Conservation (phyloP, 768 basidiomycete species). For the Leccinum arenicola region DNA sequence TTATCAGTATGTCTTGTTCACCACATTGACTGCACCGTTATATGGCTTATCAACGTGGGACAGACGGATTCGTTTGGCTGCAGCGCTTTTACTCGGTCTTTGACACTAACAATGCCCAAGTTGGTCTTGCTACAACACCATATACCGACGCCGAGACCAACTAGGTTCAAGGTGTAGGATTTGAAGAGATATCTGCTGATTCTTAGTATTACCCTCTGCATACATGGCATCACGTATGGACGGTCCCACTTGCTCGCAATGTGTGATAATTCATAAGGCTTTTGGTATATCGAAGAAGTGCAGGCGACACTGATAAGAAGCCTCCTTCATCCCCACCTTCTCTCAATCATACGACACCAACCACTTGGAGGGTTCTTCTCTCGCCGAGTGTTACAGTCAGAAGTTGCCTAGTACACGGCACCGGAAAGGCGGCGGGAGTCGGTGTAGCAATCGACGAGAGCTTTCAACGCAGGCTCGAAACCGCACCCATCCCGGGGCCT, state of each 20-base stretch:
- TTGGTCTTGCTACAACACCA: slow-evolving; percentile 27
- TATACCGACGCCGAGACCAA: slow-evolving; percentile 40
- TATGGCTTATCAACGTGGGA: not conserved
- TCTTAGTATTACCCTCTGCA: not conserved
- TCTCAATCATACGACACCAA: too few relatives aligned
- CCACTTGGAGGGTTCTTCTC: too few relatives aligned
- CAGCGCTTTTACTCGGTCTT: slow-evolving; percentile 60
- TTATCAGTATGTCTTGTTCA: slow-evolving; percentile 48
- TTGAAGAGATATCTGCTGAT: not conserved
- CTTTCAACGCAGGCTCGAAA: too few relatives aligned
- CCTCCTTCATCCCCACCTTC: too few relatives aligned
- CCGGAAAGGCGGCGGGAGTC: too few relatives aligned
- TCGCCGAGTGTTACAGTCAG: too few relatives aligned
- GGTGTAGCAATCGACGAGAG: too few relatives aligned
- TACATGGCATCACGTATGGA: not conserved
- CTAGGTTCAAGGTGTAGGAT: not conserved
- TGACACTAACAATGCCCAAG: slow-evolving; percentile 34
- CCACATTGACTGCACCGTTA: not conserved
- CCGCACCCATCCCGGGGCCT: too few relatives aligned
- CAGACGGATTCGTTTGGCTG: slow-evolving; percentile 57
- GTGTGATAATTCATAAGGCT: not conserved
- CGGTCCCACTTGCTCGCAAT: not conserved
- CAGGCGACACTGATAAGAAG: too few relatives aligned
- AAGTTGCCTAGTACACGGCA: too few relatives aligned
- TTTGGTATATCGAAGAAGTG: not conserved